Evolutionary conservation across 306 rosid genomes (phyloP), one percentile per base, ranked within the genome.

Genomic region (Castanea crenata): DNA sequence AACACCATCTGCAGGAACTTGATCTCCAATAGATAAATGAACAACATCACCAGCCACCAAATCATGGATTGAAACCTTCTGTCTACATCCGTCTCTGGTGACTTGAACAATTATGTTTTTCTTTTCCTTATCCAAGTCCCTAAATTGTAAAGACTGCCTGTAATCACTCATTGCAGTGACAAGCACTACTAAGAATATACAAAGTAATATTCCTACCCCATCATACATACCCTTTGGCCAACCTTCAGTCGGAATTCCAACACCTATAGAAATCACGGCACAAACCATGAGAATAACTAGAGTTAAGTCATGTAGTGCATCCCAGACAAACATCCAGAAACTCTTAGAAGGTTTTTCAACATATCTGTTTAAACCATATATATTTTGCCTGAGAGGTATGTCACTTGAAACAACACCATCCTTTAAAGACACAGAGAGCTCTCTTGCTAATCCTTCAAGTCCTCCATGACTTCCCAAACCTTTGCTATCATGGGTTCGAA

Each of bases 251-350:
- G 93, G 80, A 75, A 90, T 85, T 77, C 99, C 99, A 27, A 95
- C 94, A 23, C 90, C 97, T 7, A 80, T 82, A 14, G 99, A 91
- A 57, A 89, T 41, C 5, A 75, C 83, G 46, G 98, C 83, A 80
- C 97, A 88, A 62, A 81, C 76, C 87, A 92, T 84, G 41, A 95
- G 98, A 85, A 92, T 88, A 9, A 77, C 77, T 20, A 95, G 86
- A 75, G 99, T 95, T 62, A 93, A 83, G 82, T 95, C 99, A 32
- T 91, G 97, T 84, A 91, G 64, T 76, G 99, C 97, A 70, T 95
- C 99, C 98, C 99, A 95, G 25, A 95, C 90, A 23, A 84, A 95
- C 97, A 86, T 81, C 95, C 93, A 89, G 38, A 95, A 89, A 52
- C 90, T 90, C 83, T 92, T 93, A 2, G 91, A 65, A 51, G 97